phyloP scores from a whole-genome alignment of 805 yeast genomes.

The Candida maesae region DNA sequence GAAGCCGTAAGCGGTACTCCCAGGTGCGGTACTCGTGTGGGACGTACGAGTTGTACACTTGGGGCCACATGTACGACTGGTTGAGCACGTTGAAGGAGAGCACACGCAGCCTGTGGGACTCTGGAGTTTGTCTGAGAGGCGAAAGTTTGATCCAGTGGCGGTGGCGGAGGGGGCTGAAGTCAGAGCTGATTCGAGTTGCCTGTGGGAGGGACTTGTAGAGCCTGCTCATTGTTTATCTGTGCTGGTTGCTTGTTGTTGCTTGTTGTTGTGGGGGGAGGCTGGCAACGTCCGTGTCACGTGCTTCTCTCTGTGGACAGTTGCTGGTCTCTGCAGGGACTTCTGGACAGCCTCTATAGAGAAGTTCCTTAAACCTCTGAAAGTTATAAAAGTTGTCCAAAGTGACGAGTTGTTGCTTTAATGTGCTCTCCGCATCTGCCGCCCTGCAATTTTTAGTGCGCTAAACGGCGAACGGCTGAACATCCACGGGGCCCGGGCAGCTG shows the following conservation, averaged over 20 bases:
- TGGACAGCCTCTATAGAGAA: too few species aligned
- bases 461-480: conserved; percentile 16
- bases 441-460: conserved; percentile 8
- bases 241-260: not conserved
- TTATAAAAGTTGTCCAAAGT: too few species aligned
- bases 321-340: too few species aligned
- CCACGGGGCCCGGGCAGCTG: not conserved
- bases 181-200: not conserved
- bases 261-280: too few species aligned
- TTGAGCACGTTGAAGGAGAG: conserved; percentile 46
- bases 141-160: conserved; percentile 20
- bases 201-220: not conserved
- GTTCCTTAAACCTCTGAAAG: too few species aligned
- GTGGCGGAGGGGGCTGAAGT: conserved; percentile 13
- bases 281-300: too few species aligned
- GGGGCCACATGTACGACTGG: conserved; percentile 58
- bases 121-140: not conserved
- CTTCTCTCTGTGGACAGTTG: too few species aligned
- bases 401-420: too few species aligned
- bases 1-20: conserved; percentile 43
- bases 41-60: conserved; percentile 48
- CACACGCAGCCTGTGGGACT: conserved; percentile 26
- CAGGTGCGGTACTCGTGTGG: conserved; percentile 44
- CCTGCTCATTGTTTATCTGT: not conserved
- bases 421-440: too few species aligned